Percentiles rank a stretch among this genome's conserved stretches.
These are phyloP conservation scores for Trichosporon sp. DNA, from an alignment of 1,284 basidiomycete species.

Conservation along the genomic window DNA sequence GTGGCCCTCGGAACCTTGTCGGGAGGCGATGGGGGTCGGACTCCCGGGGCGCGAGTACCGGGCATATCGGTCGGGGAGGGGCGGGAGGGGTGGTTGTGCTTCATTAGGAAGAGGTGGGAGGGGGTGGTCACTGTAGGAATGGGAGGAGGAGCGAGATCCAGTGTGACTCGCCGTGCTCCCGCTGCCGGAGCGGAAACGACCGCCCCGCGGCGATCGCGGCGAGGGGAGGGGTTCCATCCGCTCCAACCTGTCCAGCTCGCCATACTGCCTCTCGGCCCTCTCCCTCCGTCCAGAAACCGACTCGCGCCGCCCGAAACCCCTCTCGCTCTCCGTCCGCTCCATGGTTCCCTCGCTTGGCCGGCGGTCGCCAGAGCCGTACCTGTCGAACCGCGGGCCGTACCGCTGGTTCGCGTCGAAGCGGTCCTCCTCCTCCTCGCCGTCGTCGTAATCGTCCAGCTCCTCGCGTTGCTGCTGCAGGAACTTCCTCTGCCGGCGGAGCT, in stretches of 20 bases:
- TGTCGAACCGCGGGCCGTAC: neutral
- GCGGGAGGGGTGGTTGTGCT: neutral
- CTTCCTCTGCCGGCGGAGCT: constrained; percentile 29
- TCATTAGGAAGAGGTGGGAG: neutral
- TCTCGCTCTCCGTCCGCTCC: constrained; percentile 2
- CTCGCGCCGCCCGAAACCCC: neutral
- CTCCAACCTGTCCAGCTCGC: constrained; percentile 1
- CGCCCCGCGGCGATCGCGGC: neutral
- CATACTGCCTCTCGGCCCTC: constrained; percentile 2
- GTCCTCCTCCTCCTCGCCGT: neutral
- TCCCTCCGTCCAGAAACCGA: neutral
- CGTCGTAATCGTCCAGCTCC: neutral
- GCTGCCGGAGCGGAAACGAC: neutral
- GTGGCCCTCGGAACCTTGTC: neutral
- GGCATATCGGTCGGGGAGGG: neutral
- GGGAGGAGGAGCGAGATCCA: neutral
- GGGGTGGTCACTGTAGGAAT: constrained; percentile 2
- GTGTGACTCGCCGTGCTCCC: neutral
- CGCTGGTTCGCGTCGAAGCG: neutral
- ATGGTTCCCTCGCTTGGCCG: neutral
- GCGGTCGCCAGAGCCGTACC: neutral
- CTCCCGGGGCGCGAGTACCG: neutral
- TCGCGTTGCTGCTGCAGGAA: neutral
- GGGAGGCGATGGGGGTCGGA: constrained; percentile 5
- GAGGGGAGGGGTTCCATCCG: neutral